A percentile compares a stretch with the other conserved stretches of the same genome.
phyloP scores from a whole-genome alignment of 208 protist species.

The Leishmania tarentolae region DNA sequence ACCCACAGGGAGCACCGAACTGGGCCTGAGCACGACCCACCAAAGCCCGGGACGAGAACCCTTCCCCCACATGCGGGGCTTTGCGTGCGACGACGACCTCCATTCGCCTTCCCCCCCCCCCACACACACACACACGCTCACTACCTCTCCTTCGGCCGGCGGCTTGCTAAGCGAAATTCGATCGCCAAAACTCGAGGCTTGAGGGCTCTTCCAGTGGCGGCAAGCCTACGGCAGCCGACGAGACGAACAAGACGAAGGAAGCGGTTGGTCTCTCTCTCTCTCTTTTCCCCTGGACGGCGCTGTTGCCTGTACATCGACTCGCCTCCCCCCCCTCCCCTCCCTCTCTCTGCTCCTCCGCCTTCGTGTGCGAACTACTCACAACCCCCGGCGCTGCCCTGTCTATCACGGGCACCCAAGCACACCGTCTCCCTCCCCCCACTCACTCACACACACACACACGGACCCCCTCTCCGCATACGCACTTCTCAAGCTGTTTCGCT shows the following conservation, averaged over 20 bases:
- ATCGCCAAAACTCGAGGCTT: not conserved
- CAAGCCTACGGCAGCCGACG: too few relatives aligned
- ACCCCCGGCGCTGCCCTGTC: not conserved
- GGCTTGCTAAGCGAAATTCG: not conserved
- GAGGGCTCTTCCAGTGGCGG: not conserved
- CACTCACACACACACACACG: constrained; percentile 9
- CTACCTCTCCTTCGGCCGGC: not conserved
- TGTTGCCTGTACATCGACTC: not conserved
- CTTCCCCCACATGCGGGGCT: not conserved
- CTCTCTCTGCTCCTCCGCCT: not conserved
- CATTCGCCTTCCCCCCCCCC: not conserved
- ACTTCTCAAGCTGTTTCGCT: constrained; percentile 4
- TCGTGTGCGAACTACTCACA: not conserved
- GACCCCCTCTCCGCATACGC: not conserved
- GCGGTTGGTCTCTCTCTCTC: too few relatives aligned
- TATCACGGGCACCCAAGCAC: not conserved
- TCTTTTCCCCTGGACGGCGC: too few relatives aligned
- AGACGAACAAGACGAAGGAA: too few relatives aligned
- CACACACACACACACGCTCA: not conserved
- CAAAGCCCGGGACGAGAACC: not conserved
- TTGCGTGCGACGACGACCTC: too few relatives aligned
- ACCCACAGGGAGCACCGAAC: not conserved
- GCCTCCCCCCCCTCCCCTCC: not conserved
- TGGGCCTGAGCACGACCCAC: too few relatives aligned
- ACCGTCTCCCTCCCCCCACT: not conserved